Base-by-base conservation (phyloP, 202 grass and related monocot genomes). In the Panicum hallii region DNA sequence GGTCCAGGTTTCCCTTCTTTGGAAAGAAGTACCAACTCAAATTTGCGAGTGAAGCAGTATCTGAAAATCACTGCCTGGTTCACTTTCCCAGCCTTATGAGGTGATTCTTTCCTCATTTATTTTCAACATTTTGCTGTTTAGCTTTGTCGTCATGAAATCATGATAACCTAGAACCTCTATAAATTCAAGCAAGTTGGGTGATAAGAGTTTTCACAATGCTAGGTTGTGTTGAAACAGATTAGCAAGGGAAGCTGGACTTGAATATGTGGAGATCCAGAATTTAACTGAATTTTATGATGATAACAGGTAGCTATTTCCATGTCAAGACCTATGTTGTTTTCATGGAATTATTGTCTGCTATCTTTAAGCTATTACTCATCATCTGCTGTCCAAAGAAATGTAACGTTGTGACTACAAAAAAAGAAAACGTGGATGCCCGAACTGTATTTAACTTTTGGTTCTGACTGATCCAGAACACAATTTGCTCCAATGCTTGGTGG, bases 261-360 rank as follows among this genome's bases (percentile, higher is more conserved):
- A 98, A 75, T 95, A 94, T 63, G 92, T 98, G 78, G 96, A 98
- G 82, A 94, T 98, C 63, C 96, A 94, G 86, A 98, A 98, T 82
- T 89, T 95, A 62, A 92, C 93, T 0, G 93, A 98, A 72, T 95
- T 98, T 92, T 98, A 98, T 88, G 96, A 98, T 89, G 96, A 98
- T 70, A 95, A 98, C 79, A 95, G 96, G 96, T 95, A 76, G 49
- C 3, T 3, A 40, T 77, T 63, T 81, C 40, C 61, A 67, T 62
- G 13, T 52, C 26, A 69, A 69, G 64, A 41, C 70, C 41, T 74
- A 14, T 74, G 14, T 32, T 20, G 77, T 53, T 75, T 67, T 9
- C 48, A 70, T 86, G 32, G 60, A 81, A 65, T 78, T 23, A 65
- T 92, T 84, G 23, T 65, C 63, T 67, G 11, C 16, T 57, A 42